A percentile compares a stretch with the other conserved stretches of the same genome.
Evolutionary conservation across 2,329 filamentous ascomycete species (phyloP).

Genomic region (Eurotiales sp.): DNA sequence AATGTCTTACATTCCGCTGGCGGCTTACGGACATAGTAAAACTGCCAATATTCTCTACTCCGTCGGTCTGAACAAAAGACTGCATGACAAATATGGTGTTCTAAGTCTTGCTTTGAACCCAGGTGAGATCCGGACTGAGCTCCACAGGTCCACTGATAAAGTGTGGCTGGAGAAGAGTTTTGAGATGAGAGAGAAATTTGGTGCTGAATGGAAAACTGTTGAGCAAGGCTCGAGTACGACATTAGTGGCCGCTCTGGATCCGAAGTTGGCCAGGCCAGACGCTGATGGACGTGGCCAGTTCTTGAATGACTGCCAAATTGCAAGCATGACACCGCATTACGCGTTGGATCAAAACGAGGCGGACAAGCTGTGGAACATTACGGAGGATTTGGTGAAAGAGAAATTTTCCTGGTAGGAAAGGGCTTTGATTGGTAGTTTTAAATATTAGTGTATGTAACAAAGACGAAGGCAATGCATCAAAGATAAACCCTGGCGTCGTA

Average conservation of each 20-base stretch:
- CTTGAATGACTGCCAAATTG: neutral
- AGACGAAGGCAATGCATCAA: no score
- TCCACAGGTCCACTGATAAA: slow-evolving; percentile 18
- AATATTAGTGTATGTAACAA: no score
- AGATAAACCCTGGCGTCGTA: no score
- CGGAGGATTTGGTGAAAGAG: slow-evolving; percentile 20
- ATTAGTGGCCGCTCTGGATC: slow-evolving; percentile 27
- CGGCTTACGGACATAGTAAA: slow-evolving; percentile 38
- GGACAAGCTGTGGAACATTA: slow-evolving; percentile 12
- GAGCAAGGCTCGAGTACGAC: slow-evolving; percentile 29
- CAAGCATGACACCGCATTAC: neutral
- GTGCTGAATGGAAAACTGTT: slow-evolving; percentile 20
- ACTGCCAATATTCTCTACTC: slow-evolving; percentile 9
- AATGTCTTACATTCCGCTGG: slow-evolving; percentile 20
- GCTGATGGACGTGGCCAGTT: neutral
- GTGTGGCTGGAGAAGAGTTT: slow-evolving; percentile 23
- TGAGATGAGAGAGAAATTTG: slow-evolving; percentile 7
- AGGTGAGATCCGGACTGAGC: slow-evolving; percentile 22
- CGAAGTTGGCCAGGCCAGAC: neutral
- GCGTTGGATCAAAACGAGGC: neutral
- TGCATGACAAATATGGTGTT: slow-evolving; percentile 18
- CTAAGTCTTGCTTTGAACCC: slow-evolving; percentile 8
- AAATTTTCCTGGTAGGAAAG: slow-evolving; percentile 1
- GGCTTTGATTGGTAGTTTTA: no score
- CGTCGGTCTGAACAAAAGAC: slow-evolving; percentile 7